Evolutionary conservation across 345 rosid genomes (phyloP), one percentile per base, ranked within the genome.

Genomic region (Salix koriyanagi): DNA sequence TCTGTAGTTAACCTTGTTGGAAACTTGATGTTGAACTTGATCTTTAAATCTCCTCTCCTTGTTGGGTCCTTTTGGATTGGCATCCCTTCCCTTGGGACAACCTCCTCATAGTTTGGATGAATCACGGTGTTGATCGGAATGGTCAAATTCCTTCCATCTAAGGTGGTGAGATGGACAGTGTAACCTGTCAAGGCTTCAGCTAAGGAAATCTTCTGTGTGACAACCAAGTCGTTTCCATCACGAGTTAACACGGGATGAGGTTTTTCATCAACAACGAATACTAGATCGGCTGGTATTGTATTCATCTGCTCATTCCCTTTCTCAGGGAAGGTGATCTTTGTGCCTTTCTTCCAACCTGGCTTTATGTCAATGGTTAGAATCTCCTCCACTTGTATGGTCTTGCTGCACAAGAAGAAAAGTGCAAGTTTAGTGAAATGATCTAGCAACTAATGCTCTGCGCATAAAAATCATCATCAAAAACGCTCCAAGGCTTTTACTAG

Each of bases 331-430:
- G 82, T 79, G 58, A 79, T 75, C 67, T 79, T 79, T 7, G 82
- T 79, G 39, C 82, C 82, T 28, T 79, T 79, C 75, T 79, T 79
- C 79, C 82, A 79, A 6, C 82, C 82, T 0, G 82, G 82, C 67
- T 79, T 79, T 69, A 79, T 50, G 23, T 79, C 75, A 18, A 79
- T 75, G 39, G 78, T 64, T 61, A 75, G 67, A 39, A 70, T 70
- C 69, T 79, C 82, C 70, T 79, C 75, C 25, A 75, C 79, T 37
- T 69, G 67, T 67, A 52, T 39, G 19, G 79, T 69, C 67, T 50
- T 75, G 71, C 82, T 79, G 75, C 75, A 52, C 4, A 30, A 30
- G 21, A 25, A 25, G 32, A 15, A 26, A 69, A 30, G n/a, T 8
- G 23, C 9, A n/a, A 6, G 23, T 26, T 44, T 13, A 26, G 37